Evolutionary conservation across 768 basidiomycete species (phyloP).

Genomic region (Collybia nuda): DNA sequence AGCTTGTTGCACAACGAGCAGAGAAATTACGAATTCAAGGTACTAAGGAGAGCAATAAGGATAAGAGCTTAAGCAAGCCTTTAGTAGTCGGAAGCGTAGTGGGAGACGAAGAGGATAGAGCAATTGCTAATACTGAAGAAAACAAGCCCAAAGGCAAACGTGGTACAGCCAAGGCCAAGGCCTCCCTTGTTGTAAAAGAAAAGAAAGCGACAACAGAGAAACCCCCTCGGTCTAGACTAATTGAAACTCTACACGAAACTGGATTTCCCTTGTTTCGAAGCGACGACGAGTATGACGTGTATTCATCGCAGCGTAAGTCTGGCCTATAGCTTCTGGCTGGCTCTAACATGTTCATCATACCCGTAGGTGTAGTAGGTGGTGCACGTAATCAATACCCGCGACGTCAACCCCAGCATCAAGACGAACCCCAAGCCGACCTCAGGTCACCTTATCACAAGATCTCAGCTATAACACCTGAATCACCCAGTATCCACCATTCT

Average conservation of each 20-base stretch:
- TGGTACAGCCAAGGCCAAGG: conserved; percentile 14
- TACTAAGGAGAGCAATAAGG: conserved; percentile 24
- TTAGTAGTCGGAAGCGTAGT: conserved; percentile 14
- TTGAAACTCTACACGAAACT: conserved; percentile 19
- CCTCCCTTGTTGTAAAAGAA: conserved; percentile 19
- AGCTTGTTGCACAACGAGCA: conserved; percentile 37
- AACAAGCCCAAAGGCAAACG: conserved; percentile 27
- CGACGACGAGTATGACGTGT: conserved; percentile 12
- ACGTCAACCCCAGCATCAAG: conserved; percentile 6
- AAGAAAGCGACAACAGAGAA: conserved; percentile 25
- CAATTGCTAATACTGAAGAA: conserved; percentile 20
- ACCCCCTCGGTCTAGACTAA: conserved; percentile 15
- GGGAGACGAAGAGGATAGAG: conserved; percentile 17
- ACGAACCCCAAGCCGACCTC: conserved; percentile 1
- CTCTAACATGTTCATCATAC: background rate
- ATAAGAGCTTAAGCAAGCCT: conserved; percentile 10
- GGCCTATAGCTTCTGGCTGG: background rate
- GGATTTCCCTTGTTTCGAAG: conserved; percentile 8
- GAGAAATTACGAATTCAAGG: conserved; percentile 34
- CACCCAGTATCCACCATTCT: background rate
- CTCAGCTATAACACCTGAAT: conserved; percentile 2
- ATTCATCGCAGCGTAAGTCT: conserved; percentile 8
- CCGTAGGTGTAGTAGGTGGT: background rate
- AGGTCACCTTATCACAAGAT: conserved; percentile 1
- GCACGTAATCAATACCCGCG: conserved; percentile 13